Evolutionary conservation across 345 rosid species (phyloP).

Genomic region (Hibiscus syriacus): DNA sequence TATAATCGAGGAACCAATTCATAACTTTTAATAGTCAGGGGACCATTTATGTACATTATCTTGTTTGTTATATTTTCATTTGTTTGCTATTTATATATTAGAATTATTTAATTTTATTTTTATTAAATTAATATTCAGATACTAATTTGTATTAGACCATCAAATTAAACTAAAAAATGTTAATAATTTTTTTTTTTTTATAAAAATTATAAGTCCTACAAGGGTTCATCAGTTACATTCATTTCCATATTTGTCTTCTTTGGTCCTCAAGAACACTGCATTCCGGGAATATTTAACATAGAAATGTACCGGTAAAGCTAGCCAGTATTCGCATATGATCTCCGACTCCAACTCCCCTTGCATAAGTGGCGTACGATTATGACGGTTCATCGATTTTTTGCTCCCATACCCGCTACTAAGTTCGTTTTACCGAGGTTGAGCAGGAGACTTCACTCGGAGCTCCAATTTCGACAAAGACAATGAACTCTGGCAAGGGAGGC

Average conservation of each 20-base stretch:
- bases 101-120: too few species aligned
- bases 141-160: too few species aligned
- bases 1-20: too few species aligned
- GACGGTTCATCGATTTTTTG: neutral
- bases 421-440: neutral
- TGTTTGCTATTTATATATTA: too few species aligned
- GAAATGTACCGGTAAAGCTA: neutral
- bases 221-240: too few species aligned
- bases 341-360: neutral
- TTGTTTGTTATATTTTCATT: too few species aligned
- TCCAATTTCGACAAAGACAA: constrained; percentile 67
- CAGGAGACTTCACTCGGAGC: constrained; percentile 3
- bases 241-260: neutral
- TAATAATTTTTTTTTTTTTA: too few species aligned
- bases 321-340: neutral
- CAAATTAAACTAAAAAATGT: too few species aligned
- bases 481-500: constrained; percentile 84
- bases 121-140: too few species aligned
- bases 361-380: neutral
- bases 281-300: neutral
- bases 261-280: neutral
- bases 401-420: neutral
- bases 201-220: too few species aligned
- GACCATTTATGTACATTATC: too few species aligned
- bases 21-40: too few species aligned